Base-by-base conservation (phyloP, 2,329 filamentous ascomycete genomes). In the Aspergillus terreus region DNA sequence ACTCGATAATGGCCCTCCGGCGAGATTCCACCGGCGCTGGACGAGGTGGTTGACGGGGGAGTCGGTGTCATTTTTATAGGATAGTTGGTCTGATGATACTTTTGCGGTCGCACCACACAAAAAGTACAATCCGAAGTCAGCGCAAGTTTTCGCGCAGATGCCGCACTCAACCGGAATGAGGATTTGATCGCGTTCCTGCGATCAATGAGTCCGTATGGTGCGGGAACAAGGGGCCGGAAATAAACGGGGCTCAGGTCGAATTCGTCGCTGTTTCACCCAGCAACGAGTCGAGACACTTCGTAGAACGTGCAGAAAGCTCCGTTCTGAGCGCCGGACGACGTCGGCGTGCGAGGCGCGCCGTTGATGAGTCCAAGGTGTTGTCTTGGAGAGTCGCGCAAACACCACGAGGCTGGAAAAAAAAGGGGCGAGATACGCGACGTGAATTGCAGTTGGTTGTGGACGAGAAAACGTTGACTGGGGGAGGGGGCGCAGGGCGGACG, bases 1-100 rank as follows among this genome's bases (percentile, higher is more conserved):
- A 96, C 86, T 62, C 90, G 84, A 65, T 89, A 95, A 59, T 92
- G 87, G 48, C 88, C 84, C 69, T 96, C 90, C 32, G 92, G 90
- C 42, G 91, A 95, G 56, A 88, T 86, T 21, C 77, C 80, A 58
- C 87, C 83, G 53, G 85, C 85, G 58, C 77, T 84, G 14, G 90
- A 94, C 7, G 89, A 88, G 33, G 84, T 86, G 49, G 87, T 89
- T 54, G 72, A 74, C 52, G 73, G 65, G 44, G 71, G 71, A 54
- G 69, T 75, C 25, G 67, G 73, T 44, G 67, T 63, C 70, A 73
- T 72, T 62, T 59, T 46, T 10, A 36, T 19, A 14, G 5, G 19
- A 19, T 9, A 5, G 6, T 23, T 23, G 23, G 6, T 23, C 23
- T 23, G 23, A 23, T 23, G 23, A 23, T 23, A 23, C 23, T 23